Evolutionary conservation across 768 basidiomycete species (phyloP), one percentile per base, ranked within the genome.

Genomic region (Russula ochroleuca): DNA sequence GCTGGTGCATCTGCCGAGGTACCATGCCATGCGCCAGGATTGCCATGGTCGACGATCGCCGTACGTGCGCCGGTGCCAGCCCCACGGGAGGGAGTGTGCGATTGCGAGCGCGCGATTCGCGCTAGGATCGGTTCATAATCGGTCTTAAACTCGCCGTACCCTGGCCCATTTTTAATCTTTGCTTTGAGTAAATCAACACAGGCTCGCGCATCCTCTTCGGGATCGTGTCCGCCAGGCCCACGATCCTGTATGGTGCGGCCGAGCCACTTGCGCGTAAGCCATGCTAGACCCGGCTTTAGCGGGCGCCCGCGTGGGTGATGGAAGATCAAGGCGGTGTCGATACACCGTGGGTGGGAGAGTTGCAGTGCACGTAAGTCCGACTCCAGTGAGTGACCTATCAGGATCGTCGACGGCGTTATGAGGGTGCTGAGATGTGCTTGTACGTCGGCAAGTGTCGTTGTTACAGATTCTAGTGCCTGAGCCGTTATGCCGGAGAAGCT

Each of bases 401-500:
- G 86, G 70, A 97, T 88, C 17, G 89, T 85, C 0, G 83, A 87
- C 0, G 77, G 85, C 62, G 75, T 78, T 0, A 92, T 82, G 28
- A 91, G 73, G 8, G 79, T 75, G 56, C 92, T 75, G 35, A 96
- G 72, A 58, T 86, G 81, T 0, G 78, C 69, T 75, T 98, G 96
- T 8, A 96, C 88, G 68, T 93, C 78, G 0, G 84, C 74, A 15
- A 94, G 82, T 0, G 91, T 91, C 0, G 91, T 94, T 0, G 85
- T 94, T 0, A 91, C 86, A 1, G 77, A 74, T 0, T 75, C 75
- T 1, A 98, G 81, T 1, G 83, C 79, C 62, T 85, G 85, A 11
- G 84, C 83, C 0, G 94, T 98, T 66, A 99, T 94, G 2, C 96
- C 96, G 21, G 95, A 98, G 86, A 88, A 98, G 69, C 92, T 94